Percentiles rank a stretch among this genome's conserved stretches.
phyloP scores from a whole-genome alignment of 2,329 filamentous ascomycete genomes.

The Botryosphaeria agaves region DNA sequence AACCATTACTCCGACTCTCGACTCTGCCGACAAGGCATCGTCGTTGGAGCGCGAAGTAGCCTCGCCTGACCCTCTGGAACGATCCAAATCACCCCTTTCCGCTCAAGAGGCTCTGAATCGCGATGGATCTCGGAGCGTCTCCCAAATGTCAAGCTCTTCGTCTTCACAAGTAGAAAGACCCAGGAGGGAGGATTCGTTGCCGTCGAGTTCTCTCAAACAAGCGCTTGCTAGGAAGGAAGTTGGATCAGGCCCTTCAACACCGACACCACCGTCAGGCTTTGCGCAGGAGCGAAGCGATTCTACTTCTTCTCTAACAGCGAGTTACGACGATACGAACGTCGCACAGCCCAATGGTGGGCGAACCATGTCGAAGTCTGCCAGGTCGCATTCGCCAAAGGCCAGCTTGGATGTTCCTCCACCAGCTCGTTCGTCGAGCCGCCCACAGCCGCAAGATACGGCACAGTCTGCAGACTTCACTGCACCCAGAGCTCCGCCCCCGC shows the following conservation, averaged over 20 bases:
- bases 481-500: constrained; percentile 26
- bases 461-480: constrained; percentile 23
- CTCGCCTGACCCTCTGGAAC: constrained; percentile 20
- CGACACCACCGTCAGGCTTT: constrained; percentile 19
- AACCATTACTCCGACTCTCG: constrained; percentile 14
- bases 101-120: constrained; percentile 16
- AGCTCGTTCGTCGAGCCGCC: constrained; percentile 28
- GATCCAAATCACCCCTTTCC: constrained; percentile 8
- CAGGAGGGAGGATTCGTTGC: constrained; percentile 43
- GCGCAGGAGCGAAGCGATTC: constrained; percentile 24
- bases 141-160: constrained; percentile 12
- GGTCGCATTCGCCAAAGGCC: constrained; percentile 22
- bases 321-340: constrained; percentile 5
- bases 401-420: no score
- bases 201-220: constrained; percentile 22
- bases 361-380: constrained; percentile 19
- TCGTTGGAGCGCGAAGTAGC: constrained; percentile 15
- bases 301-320: constrained; percentile 10
- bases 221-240: constrained; percentile 49
- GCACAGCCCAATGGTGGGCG: constrained; percentile 22
- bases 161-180: constrained; percentile 21
- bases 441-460: constrained; percentile 20
- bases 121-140: constrained; percentile 17
- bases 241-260: constrained; percentile 16
- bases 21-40: no score